Evolutionary conservation across 805 yeast species (phyloP).

Genomic region (Grigorovia yakushimaensis): DNA sequence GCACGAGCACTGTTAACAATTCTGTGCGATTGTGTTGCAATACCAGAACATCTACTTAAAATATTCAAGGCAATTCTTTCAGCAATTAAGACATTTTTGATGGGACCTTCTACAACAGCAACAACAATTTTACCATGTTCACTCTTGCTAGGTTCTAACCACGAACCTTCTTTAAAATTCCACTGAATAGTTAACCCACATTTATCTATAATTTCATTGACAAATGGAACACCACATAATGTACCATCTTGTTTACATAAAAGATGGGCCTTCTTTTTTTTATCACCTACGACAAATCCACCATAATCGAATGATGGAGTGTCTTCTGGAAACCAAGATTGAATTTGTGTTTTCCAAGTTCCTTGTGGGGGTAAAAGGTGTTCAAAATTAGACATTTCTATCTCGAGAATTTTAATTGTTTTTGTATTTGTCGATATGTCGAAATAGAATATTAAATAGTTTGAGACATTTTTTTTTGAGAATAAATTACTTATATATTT

Average conservation of each 20-base stretch:
- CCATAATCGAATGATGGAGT: conserved; percentile 93
- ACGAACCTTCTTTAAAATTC: conserved; percentile 62
- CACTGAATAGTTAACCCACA: conserved; percentile 65
- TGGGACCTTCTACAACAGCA: conserved; percentile 74
- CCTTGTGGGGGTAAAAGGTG: conserved; percentile 68
- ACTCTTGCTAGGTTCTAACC: conserved; percentile 34
- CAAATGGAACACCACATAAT: conserved; percentile 82
- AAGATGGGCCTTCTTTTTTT: conserved; percentile 58
- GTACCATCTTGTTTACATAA: conserved; percentile 76
- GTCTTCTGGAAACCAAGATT: conserved; percentile 73
- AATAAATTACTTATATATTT: too few species aligned
- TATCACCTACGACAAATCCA: conserved; percentile 87
- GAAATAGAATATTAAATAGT: too few species aligned
- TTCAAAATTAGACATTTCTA: conserved; percentile 26
- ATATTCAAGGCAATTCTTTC: conserved; percentile 82
- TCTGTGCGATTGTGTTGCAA: conserved; percentile 63
- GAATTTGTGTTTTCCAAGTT: conserved; percentile 70
- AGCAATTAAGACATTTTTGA: conserved; percentile 65
- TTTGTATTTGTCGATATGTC: too few species aligned
- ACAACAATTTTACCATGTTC: conserved; percentile 51
- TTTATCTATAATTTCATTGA: conserved; percentile 71
- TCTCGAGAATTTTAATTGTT: not conserved
- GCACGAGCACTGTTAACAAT: conserved; percentile 53
- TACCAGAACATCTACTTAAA: conserved; percentile 74
- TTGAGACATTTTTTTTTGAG: too few species aligned